These are phyloP conservation scores for Pulveroboletus sp. DNA, from an alignment of 768 basidiomycete species.

Conservation along the genomic window DNA sequence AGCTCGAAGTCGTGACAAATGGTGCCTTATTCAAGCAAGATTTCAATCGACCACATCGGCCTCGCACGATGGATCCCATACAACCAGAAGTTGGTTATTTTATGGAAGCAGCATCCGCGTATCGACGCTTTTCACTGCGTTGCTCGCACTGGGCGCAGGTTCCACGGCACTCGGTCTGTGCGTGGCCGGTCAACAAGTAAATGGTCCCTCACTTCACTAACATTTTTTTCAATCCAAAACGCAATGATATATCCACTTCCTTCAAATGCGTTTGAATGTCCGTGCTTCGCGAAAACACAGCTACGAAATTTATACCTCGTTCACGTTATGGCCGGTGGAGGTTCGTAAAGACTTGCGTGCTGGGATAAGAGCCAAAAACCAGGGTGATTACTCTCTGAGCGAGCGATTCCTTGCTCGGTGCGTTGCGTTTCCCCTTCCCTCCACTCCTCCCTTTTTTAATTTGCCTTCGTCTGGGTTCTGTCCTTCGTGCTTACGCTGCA, in stretches of 20 bases:
- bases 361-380: conserved; percentile 58
- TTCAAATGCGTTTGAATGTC: not conserved
- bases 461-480: not conserved
- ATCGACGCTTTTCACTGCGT: conserved; percentile 35
- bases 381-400: conserved; percentile 49
- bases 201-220: not conserved
- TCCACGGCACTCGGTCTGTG: conserved; percentile 44
- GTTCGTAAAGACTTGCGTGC: conserved; percentile 60
- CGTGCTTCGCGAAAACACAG: conserved; percentile 26
- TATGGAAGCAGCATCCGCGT: conserved; percentile 27
- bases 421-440: conserved; percentile 12
- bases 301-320: conserved; percentile 49
- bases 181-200: conserved; percentile 13
- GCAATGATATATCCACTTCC: not conserved
- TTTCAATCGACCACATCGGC: conserved; percentile 11
- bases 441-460: not conserved
- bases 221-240: not conserved
- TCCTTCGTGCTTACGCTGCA: not conserved
- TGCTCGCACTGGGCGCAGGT: conserved; percentile 36
- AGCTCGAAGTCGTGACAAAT: not conserved
- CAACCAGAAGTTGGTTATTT: conserved; percentile 1
- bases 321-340: conserved; percentile 65
- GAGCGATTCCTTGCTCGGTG: conserved; percentile 52
- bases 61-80: not conserved
- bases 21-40: not conserved